These are phyloP conservation scores for Striga asiatica DNA, from an alignment of 257 asterid species.

Conservation along the genomic window DNA sequence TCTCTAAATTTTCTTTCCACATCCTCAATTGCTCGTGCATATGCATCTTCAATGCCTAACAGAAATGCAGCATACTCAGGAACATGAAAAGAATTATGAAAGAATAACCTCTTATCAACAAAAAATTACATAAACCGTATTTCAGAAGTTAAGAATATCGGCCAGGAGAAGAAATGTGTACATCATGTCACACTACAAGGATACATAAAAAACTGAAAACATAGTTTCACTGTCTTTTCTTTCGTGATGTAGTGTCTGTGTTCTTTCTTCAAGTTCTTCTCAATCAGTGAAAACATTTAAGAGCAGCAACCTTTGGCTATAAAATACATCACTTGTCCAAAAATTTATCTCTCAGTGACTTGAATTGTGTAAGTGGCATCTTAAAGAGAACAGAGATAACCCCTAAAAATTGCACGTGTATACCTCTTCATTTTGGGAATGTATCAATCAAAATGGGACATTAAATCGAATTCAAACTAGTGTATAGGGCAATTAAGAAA, in stretches of 20 bases:
- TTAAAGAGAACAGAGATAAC: no score
- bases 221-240: not conserved
- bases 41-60: slow-evolving; percentile 53
- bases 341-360: slow-evolving; percentile 4
- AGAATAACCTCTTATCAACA: not conserved
- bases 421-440: no score
- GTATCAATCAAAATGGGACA: not conserved
- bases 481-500: not conserved
- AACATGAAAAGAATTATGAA: slow-evolving; percentile 5
- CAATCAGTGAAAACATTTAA: not conserved
- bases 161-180: not conserved
- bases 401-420: no score
- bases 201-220: not conserved
- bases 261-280: slow-evolving; percentile 7
- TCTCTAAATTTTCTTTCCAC: slow-evolving; percentile 55
- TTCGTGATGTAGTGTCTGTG: not conserved
- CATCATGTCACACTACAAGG: not conserved
- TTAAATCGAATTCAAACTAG: not conserved
- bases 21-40: slow-evolving; percentile 46
- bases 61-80: slow-evolving; percentile 14
- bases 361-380: not conserved
- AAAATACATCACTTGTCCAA: not conserved
- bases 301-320: not conserved
- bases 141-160: not conserved
- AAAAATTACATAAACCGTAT: not conserved